phyloP scores from a whole-genome alignment of 176 grass and related monocot genomes.

The Carex littledalei region DNA sequence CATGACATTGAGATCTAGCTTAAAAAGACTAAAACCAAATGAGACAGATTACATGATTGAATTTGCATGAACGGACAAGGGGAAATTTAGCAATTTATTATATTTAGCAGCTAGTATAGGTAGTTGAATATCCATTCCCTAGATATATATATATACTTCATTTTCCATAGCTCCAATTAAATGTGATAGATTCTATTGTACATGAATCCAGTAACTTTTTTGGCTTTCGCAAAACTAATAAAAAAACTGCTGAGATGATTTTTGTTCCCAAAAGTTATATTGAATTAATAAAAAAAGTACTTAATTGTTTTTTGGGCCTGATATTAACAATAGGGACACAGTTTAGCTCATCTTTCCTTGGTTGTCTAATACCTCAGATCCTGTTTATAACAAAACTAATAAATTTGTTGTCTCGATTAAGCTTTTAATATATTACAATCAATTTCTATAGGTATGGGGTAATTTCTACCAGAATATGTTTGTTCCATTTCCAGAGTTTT shows the following conservation, averaged over 20 bases:
- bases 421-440: not conserved
- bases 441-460: not conserved
- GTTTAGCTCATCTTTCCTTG: not conserved
- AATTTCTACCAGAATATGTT: not conserved
- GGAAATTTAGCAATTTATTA: not conserved
- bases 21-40: not conserved
- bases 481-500: not conserved
- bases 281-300: not conserved
- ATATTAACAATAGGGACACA: not conserved
- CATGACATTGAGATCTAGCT: not conserved
- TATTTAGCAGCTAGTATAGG: not conserved
- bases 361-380: not conserved
- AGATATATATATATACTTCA: not conserved
- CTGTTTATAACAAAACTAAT: not conserved
- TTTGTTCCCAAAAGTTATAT: not conserved
- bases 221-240: not conserved
- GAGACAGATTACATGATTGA: not conserved
- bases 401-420: not conserved
- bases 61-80: not conserved
- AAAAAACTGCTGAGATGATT: too few species aligned
- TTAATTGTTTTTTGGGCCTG: not conserved
- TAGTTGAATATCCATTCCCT: not conserved
- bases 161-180: not conserved
- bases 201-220: not conserved
- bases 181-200: not conserved